A percentile compares a stretch with the other conserved stretches of the same genome.
These are phyloP conservation scores for Sporothrix protearum DNA, from an alignment of 2,329 filamentous ascomycete species.

Conservation along the genomic window DNA sequence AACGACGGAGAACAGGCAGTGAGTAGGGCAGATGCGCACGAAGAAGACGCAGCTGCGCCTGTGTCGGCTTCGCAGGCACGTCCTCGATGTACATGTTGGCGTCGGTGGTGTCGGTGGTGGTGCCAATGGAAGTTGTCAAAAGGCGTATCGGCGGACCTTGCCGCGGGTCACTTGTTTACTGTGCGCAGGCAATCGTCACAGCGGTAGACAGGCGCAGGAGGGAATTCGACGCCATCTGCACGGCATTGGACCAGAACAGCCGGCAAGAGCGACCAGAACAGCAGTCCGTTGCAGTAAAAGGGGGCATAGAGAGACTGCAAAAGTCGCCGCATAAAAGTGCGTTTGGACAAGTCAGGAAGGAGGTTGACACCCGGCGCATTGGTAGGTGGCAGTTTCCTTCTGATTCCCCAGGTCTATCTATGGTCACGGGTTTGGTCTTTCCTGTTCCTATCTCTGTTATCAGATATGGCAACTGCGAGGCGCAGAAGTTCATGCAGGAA, in stretches of 20 bases:
- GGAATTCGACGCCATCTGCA: background rate
- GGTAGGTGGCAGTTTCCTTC: background rate
- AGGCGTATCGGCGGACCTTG: too few species aligned
- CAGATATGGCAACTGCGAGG: background rate
- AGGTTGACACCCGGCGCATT: background rate
- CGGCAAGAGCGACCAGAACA: background rate
- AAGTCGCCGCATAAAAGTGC: background rate
- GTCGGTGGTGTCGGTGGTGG: background rate
- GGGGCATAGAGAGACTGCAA: background rate
- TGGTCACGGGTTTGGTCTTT: background rate
- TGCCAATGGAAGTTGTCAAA: background rate
- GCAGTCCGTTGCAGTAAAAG: background rate
- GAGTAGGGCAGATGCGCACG: constrained; percentile 53
- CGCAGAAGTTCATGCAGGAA: background rate
- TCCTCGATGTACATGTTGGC: constrained; percentile 27
- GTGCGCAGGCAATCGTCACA: background rate
- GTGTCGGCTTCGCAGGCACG: constrained; percentile 26
- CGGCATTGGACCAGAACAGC: background rate
- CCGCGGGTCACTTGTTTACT: constrained; percentile 6
- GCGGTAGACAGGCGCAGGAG: background rate
- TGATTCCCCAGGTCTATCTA: background rate
- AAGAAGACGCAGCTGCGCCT: constrained; percentile 47
- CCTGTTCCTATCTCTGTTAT: constrained; percentile 4
- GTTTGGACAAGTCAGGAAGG: constrained; percentile 6
- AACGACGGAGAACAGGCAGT: constrained; percentile 58